Percentiles rank a stretch among this genome's conserved stretches.
Evolutionary conservation across 2,329 filamentous ascomycete species (phyloP).

Genomic region (Penicillium sp.): DNA sequence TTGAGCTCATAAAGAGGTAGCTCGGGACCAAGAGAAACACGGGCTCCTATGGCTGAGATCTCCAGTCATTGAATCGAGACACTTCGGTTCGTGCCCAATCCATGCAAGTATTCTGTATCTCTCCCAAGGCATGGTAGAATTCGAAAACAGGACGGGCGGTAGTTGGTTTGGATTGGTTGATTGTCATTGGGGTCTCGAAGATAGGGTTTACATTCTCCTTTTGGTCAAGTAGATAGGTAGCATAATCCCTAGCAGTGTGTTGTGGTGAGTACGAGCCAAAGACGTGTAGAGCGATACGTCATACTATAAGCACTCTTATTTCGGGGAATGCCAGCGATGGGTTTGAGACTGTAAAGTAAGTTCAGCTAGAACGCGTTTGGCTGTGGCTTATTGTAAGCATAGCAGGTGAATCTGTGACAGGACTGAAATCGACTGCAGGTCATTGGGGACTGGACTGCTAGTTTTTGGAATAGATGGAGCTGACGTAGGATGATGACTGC

Average conservation of each 20-base stretch:
- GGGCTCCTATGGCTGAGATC: constrained; percentile 5
- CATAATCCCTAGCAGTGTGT: constrained; percentile 7
- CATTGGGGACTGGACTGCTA: constrained; percentile 10
- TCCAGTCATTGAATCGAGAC: constrained; percentile 6
- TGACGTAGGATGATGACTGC: background rate
- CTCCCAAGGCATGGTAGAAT: constrained; percentile 10
- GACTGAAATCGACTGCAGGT: constrained; percentile 16
- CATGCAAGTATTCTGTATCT: constrained; percentile 12
- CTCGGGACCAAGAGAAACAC: constrained; percentile 7
- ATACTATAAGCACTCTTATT: constrained; percentile 13
- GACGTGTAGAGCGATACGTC: background rate
- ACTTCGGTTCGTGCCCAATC: constrained; percentile 15
- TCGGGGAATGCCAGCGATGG: constrained; percentile 8
- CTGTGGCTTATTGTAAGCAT: constrained; percentile 15
- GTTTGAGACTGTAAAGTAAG: constrained; percentile 12
- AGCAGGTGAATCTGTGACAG: constrained; percentile 16
- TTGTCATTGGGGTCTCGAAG: constrained; percentile 7
- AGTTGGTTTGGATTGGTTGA: constrained; percentile 13
- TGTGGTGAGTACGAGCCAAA: background rate
- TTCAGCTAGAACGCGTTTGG: constrained; percentile 15
- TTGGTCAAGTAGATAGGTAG: constrained; percentile 7
- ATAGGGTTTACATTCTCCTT: constrained; percentile 8
- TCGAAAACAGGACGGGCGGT: constrained; percentile 14
- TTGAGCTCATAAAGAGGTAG: constrained; percentile 15
- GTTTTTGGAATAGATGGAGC: background rate